Evolutionary conservation across 305 asterid genomes (phyloP), one percentile per base, ranked within the genome.

Genomic region (Fraxinus platypoda): DNA sequence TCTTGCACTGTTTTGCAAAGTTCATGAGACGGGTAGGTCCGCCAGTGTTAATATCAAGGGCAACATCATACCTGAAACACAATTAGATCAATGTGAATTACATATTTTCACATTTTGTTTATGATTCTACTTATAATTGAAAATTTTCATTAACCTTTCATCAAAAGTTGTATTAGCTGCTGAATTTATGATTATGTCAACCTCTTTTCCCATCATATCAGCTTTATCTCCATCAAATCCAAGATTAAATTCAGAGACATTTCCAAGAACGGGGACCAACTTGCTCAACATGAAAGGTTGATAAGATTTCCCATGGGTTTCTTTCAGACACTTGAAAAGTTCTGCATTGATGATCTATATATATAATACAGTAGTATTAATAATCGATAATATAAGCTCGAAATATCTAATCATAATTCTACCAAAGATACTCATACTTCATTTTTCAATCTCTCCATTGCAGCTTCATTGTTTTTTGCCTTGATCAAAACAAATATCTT

Each of bases 151-250:
- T 38, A 64, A 95, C 98, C 99, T 96, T 89, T 94, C 99, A 81
- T 96, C 96, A 35, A 96, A 96, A 68, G 98, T 91, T 80, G 98
- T 95, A 81, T 91, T 95, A 49, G 98, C 98, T 64, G 98, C 98
- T 76, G 98, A 95, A 75, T 91, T 96, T 33, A 96, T 89, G 80
- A 96, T 93, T 8, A 91, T 84, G 81, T 96, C 97, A 41, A 93
- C 93, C 82, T 96, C 95, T 80, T 89, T 85, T 28, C 89, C 86
- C 57, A 96, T 85, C 83, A 86, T 25, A 37, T 84, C 87, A 33
- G 93, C 89, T 80, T 83, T 87, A 23, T 90, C 96, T 83, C 92
- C 91, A 72, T 93, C 93, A 4, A 94, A 35, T 43, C 99, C 99
- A 23, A 94, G 93, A 64, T 86, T 85, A 64, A 88, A 31, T 84